Evolutionary conservation across 2,329 filamentous ascomycete genomes (phyloP).

Genomic region (Phaeomoniella chlamydospora): DNA sequence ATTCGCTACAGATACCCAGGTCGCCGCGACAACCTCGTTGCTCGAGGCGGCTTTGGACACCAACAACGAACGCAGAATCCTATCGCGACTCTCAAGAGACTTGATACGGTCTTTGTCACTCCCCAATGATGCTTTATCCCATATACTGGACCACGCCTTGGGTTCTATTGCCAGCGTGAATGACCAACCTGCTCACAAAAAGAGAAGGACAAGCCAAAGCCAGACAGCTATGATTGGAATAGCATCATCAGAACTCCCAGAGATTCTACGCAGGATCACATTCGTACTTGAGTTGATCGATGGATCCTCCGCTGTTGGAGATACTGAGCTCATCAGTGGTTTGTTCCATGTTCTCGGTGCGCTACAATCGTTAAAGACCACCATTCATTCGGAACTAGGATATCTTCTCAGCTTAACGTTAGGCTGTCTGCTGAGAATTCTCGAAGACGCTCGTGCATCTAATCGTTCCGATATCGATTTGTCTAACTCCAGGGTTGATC

Average conservation of each 20-base stretch:
- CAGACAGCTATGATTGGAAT: constrained; percentile 46
- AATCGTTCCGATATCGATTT: constrained; percentile 52
- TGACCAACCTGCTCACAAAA: constrained; percentile 60
- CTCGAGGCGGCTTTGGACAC: constrained; percentile 24
- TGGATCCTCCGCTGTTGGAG: constrained; percentile 57
- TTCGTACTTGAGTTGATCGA: constrained; percentile 83
- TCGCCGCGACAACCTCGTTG: constrained; percentile 20
- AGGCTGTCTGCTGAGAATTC: constrained; percentile 67
- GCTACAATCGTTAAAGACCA: constrained; percentile 67
- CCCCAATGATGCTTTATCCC: constrained; percentile 55
- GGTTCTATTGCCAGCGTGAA: constrained; percentile 57
- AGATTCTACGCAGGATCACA: constrained; percentile 61
- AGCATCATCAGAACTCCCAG: constrained; percentile 50
- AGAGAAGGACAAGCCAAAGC: constrained; percentile 64
- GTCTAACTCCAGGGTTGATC: constrained; percentile 68
- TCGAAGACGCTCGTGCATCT: constrained; percentile 53
- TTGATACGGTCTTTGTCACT: constrained; percentile 60
- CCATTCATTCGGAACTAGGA: constrained; percentile 72
- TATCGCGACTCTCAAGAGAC: constrained; percentile 39
- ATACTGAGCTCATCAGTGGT: constrained; percentile 59
- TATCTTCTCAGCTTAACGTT: constrained; percentile 81
- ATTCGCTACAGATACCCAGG: constrained; percentile 21
- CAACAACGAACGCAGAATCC: not conserved
- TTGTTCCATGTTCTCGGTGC: constrained; percentile 79
- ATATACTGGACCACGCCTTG: constrained; percentile 61